Evolutionary conservation across 2,329 filamentous ascomycete genomes (phyloP), one percentile per base, ranked within the genome.

Genomic region (Ustilaginoidea virens): DNA sequence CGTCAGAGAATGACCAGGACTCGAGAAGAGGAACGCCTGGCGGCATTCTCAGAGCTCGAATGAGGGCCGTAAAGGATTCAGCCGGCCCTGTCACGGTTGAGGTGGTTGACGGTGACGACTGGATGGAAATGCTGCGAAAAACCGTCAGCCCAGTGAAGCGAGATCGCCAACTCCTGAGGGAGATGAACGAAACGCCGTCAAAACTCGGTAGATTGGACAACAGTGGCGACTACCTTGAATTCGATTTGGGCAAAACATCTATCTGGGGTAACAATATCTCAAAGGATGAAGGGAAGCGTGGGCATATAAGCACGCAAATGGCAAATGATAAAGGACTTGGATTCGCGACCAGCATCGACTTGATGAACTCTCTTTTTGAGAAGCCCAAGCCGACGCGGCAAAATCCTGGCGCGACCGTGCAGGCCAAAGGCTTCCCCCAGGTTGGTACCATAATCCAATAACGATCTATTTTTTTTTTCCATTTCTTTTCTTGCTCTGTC

Each of bases 81-180:
- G 61, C 56, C 35, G 69, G 67, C 17, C 72, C 73, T 15, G 49
- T 66, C 15, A 69, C 64, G 39, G 57, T 71, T 30, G 68, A 74
- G 37, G 68, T 78, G 34, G 61, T 69, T 20, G 66, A 70, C 38
- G 80, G 77, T 30, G 81, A 86, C 34, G 80, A 93, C 49, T 98
- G 90, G 90, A 79, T 85, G 41, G 80, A 90, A 42, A 86, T 94
- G 59, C 65, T 98, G 38, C 81, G 85, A 50, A 85, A 85, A 40
- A 96, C 90, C 5, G 83, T 96, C 41, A 93, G 83, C 45, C 87
- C 90, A 5, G 75, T 81, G 47, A 96, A 96, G 60, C 78, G 90
- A 45, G 80, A 94, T 56, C 80, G 87, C 34, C 77, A 76, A 17
- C 61, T 90, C 19, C 63, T 76, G 23, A 65, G 62, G 42, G 65